phyloP scores from a whole-genome alignment of 306 rosid genomes.

The Corylus avellana region DNA sequence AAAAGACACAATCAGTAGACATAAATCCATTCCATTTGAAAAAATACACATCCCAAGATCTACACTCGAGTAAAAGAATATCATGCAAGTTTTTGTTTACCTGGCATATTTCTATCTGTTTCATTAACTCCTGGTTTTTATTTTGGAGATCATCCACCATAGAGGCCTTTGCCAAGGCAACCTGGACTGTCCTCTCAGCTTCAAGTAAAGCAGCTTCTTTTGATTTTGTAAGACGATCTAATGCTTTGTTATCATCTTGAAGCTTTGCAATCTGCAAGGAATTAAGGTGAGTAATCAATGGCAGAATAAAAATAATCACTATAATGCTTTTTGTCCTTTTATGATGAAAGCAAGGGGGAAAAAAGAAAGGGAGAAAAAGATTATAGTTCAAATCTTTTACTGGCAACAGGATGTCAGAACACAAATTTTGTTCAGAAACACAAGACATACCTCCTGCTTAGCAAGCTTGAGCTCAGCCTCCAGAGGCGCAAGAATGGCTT shows the following conservation, averaged over 20 bases:
- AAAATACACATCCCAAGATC: constrained; percentile 15
- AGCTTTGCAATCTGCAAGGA: constrained; percentile 87
- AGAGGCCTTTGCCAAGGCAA: constrained; percentile 98
- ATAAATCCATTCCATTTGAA: constrained; percentile 17
- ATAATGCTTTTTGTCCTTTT: neutral
- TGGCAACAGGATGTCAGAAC: neutral
- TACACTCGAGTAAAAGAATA: constrained; percentile 5
- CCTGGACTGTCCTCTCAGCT: constrained; percentile 94
- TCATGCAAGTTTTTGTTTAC: constrained; percentile 38
- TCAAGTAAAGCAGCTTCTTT: constrained; percentile 98
- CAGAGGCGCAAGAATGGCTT: constrained; percentile 97
- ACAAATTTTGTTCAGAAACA: constrained; percentile 16
- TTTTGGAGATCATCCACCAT: constrained; percentile 99
- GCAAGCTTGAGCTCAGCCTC: constrained; percentile 99
- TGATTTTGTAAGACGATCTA: constrained; percentile 97
- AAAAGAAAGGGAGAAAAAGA: too few relatives aligned
- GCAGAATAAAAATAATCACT: constrained; percentile 9
- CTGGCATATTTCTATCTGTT: constrained; percentile 99
- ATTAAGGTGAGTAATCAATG: constrained; percentile 30
- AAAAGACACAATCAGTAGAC: constrained; percentile 29
- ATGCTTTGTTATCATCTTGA: constrained; percentile 95
- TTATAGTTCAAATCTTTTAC: neutral
- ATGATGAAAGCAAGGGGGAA: neutral
- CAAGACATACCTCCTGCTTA: constrained; percentile 75
- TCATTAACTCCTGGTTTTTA: constrained; percentile 95